These are phyloP conservation scores for Aspergillus felis DNA, from an alignment of 2,329 filamentous ascomycete species.

Conservation along the genomic window DNA sequence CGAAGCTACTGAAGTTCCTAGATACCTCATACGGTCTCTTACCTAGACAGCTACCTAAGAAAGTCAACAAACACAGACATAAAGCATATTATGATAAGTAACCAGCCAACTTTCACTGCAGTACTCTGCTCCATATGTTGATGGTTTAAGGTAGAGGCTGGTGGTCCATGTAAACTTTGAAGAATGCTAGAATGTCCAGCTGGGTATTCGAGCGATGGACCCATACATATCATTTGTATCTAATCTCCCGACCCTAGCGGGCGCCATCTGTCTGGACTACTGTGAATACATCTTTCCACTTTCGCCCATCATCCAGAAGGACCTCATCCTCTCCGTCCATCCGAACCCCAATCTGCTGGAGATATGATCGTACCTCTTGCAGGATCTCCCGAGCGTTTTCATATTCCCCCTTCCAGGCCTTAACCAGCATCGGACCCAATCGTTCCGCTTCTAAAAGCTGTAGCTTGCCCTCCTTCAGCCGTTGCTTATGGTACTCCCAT, in stretches of 20 bases:
- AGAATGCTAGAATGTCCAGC: neutral
- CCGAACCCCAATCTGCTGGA: constrained; percentile 3
- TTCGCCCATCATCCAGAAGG: constrained; percentile 3
- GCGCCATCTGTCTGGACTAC: neutral
- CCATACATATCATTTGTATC: constrained; percentile 1
- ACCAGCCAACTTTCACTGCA: no score
- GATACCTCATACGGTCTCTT: no score
- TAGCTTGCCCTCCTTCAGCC: constrained; percentile 3
- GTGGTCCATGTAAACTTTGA: no score
- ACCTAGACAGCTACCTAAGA: no score
- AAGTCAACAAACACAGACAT: no score
- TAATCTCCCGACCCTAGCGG: constrained; percentile 1
- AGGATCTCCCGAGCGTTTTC: constrained; percentile 4
- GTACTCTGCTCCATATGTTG: no score
- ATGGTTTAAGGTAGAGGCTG: no score
- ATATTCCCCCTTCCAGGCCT: constrained; percentile 8
- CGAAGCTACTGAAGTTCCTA: no score
- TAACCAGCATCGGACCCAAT: constrained; percentile 3
- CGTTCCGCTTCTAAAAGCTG: constrained; percentile 2
- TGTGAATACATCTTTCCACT: neutral
- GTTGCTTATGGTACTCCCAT: neutral
- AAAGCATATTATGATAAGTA: no score
- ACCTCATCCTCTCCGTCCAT: constrained; percentile 2
- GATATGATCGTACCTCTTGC: constrained; percentile 3
- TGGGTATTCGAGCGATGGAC: neutral